Evolutionary conservation across 2,329 filamentous ascomycete species (phyloP).

Genomic region (Fusarium miscanthi): DNA sequence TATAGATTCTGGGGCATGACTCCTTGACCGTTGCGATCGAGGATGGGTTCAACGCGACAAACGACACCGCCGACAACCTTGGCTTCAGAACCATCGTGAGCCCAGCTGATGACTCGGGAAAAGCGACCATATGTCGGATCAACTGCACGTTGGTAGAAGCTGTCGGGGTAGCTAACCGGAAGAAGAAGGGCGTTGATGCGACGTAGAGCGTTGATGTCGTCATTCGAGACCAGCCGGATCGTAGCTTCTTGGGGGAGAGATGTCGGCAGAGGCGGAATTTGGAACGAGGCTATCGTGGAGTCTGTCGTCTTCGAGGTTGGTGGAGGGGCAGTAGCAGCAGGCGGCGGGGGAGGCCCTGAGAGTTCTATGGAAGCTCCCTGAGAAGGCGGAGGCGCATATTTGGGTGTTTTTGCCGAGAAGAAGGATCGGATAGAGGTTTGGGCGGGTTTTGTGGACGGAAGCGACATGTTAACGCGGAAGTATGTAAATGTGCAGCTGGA

Average conservation of each 20-base stretch:
- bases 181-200: constrained; percentile 74
- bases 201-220: constrained; percentile 68
- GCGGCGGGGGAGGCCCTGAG: constrained; percentile 31
- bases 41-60: constrained; percentile 65
- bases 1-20: constrained; percentile 62
- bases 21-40: constrained; percentile 27
- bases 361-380: constrained; percentile 36
- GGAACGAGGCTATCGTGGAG: constrained; percentile 19
- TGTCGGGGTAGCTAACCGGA: constrained; percentile 71
- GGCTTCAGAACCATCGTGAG: constrained; percentile 54
- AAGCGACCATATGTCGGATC: constrained; percentile 64
- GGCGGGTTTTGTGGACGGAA: constrained; percentile 52
- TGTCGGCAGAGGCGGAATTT: constrained; percentile 48
- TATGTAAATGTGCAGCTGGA: neutral
- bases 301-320: constrained; percentile 41
- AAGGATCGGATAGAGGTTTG: constrained; percentile 73
- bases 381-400: constrained; percentile 51
- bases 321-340: constrained; percentile 44
- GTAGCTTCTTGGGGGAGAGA: constrained; percentile 59
- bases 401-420: constrained; percentile 62
- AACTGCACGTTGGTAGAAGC: constrained; percentile 68
- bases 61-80: constrained; percentile 72
- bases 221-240: constrained; percentile 62
- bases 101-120: constrained; percentile 71
- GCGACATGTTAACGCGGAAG: constrained; percentile 50